Conservation (phyloP, 2,329 filamentous ascomycete species). For the Aschersonia sp. region DNA sequence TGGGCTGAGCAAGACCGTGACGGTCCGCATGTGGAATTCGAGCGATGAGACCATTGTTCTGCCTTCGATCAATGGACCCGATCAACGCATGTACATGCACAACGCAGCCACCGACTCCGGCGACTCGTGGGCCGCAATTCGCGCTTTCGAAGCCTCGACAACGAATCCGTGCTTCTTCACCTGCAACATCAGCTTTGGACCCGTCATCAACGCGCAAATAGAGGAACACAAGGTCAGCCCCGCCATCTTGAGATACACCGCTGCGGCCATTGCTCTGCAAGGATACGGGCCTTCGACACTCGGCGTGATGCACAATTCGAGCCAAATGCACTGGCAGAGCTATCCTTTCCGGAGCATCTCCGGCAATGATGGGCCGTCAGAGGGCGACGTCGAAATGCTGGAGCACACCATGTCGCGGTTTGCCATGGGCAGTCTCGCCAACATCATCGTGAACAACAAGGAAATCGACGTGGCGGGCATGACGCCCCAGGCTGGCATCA, state of each 20-base stretch:
- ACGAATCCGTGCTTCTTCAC: slow-evolving; percentile 22
- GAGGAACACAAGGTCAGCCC: slow-evolving; percentile 16
- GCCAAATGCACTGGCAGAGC: neutral
- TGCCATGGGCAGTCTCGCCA: slow-evolving; percentile 18
- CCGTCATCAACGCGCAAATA: slow-evolving; percentile 17
- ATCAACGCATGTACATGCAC: slow-evolving; percentile 22
- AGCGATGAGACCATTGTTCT: slow-evolving; percentile 7
- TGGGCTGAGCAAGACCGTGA: slow-evolving; percentile 11
- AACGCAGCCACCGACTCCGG: slow-evolving; percentile 9
- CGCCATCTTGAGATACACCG: slow-evolving; percentile 17
- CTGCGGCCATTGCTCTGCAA: slow-evolving; percentile 22
- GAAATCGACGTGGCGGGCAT: slow-evolving; percentile 11
- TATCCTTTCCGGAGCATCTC: neutral
- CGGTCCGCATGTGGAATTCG: slow-evolving; percentile 10
- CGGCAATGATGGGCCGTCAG: slow-evolving; percentile 4
- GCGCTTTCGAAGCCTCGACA: slow-evolving; percentile 21
- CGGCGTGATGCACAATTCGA: neutral
- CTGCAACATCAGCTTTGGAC: slow-evolving; percentile 20
- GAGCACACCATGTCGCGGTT: slow-evolving; percentile 20
- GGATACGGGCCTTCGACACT: slow-evolving; percentile 20
- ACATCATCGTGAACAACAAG: slow-evolving; percentile 14
- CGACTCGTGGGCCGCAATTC: slow-evolving; percentile 11
- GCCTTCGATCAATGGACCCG: slow-evolving; percentile 11
- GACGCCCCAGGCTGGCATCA: slow-evolving; percentile 14
- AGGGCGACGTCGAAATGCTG: slow-evolving; percentile 17